Percentiles rank a stretch among this genome's conserved stretches.
These are phyloP conservation scores for Ciborinia camelliae DNA, from an alignment of 2,329 filamentous ascomycete genomes.

Conservation along the genomic window DNA sequence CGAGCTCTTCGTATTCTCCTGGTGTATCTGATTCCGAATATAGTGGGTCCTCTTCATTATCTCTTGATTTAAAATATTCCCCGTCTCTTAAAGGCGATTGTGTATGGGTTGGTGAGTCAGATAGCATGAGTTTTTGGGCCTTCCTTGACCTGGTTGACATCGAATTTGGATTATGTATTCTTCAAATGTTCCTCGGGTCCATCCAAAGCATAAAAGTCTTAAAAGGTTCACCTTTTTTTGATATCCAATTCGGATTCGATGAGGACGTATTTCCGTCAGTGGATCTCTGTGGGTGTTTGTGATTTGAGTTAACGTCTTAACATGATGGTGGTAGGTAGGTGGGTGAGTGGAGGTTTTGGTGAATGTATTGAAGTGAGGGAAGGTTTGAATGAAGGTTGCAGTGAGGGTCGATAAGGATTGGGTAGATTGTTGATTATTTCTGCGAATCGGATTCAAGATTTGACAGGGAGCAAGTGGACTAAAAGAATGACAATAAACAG, in stretches of 20 bases:
- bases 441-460: not conserved
- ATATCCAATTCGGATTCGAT: not conserved
- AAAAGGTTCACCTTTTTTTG: not conserved
- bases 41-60: conserved; percentile 6
- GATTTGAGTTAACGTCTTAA: not conserved
- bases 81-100: conserved; percentile 3
- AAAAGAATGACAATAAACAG: not conserved
- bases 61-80: not conserved
- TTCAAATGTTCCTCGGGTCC: conserved; percentile 1
- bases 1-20: not conserved
- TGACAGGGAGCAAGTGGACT: too few relatives aligned
- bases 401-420: not conserved
- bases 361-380: not conserved
- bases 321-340: not conserved
- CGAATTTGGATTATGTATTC: not conserved
- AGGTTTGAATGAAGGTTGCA: not conserved
- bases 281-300: not conserved
- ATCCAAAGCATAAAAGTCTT: not conserved
- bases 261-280: not conserved
- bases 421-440: not conserved
- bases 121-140: conserved; percentile 17
- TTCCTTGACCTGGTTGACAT: conserved; percentile 12
- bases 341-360: conserved; percentile 4
- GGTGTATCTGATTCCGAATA: conserved; percentile 1
- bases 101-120: conserved; percentile 12